Evolutionary conservation across 1,284 basidiomycete species (phyloP).

Genomic region (Melampsora occidentalis): DNA sequence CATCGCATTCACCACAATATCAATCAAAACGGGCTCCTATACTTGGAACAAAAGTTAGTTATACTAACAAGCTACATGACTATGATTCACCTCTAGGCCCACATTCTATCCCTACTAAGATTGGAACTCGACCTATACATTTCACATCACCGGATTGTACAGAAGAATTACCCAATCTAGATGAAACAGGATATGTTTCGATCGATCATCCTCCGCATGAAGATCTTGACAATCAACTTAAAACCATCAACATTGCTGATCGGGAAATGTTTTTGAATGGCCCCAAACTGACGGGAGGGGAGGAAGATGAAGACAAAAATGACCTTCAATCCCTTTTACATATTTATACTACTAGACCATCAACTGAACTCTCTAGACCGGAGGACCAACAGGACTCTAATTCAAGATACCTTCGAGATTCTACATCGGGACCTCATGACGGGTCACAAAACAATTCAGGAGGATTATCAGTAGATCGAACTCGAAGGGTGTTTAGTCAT

Average conservation of each 20-base stretch:
- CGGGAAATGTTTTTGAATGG: slow-evolving; percentile 1
- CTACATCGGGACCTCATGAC: not conserved
- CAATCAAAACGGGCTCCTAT: not conserved
- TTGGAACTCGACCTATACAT: slow-evolving; percentile 25
- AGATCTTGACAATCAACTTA: not conserved
- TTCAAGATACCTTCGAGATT: not conserved
- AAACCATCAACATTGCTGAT: slow-evolving; percentile 10
- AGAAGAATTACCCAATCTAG: not conserved
- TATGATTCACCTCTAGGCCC: slow-evolving; percentile 21
- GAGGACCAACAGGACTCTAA: not conserved
- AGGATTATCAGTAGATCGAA: slow-evolving; percentile 22
- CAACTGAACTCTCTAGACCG: not conserved
- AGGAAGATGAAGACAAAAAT: not conserved
- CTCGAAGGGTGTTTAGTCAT: too few species aligned
- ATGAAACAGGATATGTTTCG: not conserved
- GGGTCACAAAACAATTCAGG: not conserved
- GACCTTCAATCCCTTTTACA: slow-evolving; percentile 1
- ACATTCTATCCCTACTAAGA: slow-evolving; percentile 23
- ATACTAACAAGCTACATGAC: slow-evolving; percentile 11
- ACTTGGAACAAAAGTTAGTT: not conserved
- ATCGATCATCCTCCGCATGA: not conserved
- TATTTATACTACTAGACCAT: slow-evolving; percentile 32
- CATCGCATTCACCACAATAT: slow-evolving; percentile 3
- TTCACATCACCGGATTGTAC: slow-evolving; percentile 8
- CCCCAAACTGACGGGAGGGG: not conserved